Percentiles rank a stretch among this genome's conserved stretches.
phyloP scores from a whole-genome alignment of 306 rosid species.

The Lathyrus tuberosus region DNA sequence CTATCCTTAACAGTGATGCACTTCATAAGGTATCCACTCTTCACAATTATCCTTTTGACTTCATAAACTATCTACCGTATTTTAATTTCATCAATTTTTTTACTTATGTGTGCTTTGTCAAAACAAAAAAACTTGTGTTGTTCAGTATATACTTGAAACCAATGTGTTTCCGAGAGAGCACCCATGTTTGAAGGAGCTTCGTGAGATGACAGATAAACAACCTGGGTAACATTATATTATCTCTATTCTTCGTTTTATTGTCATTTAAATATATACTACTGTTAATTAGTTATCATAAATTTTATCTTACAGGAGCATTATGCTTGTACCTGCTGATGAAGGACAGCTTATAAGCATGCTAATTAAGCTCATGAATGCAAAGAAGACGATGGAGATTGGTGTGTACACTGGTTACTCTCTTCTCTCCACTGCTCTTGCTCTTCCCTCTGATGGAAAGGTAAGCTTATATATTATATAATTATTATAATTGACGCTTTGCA shows the following conservation, averaged over 20 bases:
- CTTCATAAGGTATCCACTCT: slow-evolving; percentile 62
- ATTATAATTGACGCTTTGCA: too few species aligned
- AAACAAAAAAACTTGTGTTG: too few species aligned
- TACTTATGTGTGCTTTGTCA: too few species aligned
- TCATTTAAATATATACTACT: too few species aligned
- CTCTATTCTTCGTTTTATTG: too few species aligned
- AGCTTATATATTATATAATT: too few species aligned
- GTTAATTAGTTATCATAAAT: too few species aligned
- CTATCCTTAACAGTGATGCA: slow-evolving; percentile 82
- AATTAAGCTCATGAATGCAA: slow-evolving; percentile 53
- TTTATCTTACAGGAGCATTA: slow-evolving; percentile 57
- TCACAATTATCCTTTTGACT: not conserved
- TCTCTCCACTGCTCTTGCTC: slow-evolving; percentile 82
- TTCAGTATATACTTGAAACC: too few species aligned
- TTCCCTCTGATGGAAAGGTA: slow-evolving; percentile 77
- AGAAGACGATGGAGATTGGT: not conserved
- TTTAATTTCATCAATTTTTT: too few species aligned
- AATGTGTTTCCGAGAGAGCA: slow-evolving; percentile 84
- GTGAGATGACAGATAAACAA: slow-evolving; percentile 81
- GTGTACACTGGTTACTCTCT: slow-evolving; percentile 92
- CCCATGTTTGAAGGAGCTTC: slow-evolving; percentile 78
- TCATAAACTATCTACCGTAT: too few species aligned
- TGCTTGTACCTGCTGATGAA: slow-evolving; percentile 83
- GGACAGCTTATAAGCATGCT: slow-evolving; percentile 80
- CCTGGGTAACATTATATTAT: slow-evolving; percentile 48